These are phyloP conservation scores for Myxozyma vanderwaltii DNA, from an alignment of 805 yeast species.

Conservation along the genomic window DNA sequence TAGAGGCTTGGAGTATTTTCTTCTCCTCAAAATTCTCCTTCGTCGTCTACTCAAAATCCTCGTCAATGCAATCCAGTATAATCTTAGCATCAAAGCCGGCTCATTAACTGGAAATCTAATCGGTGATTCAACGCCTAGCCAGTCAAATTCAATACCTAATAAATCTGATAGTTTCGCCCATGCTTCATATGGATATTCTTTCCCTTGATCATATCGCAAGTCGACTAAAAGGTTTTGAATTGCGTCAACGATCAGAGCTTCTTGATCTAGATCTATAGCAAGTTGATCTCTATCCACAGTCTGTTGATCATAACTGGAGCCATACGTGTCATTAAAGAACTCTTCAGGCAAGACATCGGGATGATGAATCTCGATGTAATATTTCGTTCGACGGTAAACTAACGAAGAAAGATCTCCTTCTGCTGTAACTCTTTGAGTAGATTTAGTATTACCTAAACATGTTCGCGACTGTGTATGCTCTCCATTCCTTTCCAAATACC, in stretches of 20 bases:
- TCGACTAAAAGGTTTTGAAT: constrained; percentile 18
- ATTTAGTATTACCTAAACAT: too few relatives aligned
- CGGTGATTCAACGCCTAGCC: constrained; percentile 72
- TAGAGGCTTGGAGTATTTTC: too few relatives aligned
- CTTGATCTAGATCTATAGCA: constrained; percentile 1
- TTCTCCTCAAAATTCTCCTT: not conserved
- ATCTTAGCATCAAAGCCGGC: constrained; percentile 55
- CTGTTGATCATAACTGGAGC: not conserved
- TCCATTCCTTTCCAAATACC: too few relatives aligned
- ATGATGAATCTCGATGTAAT: constrained; percentile 3
- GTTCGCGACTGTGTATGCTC: too few relatives aligned
- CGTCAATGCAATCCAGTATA: constrained; percentile 19
- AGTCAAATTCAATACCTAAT: constrained; percentile 48
- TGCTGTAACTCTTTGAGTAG: not conserved
- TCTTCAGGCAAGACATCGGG: not conserved
- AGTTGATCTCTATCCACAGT: not conserved
- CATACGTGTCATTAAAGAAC: not conserved
- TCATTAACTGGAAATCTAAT: constrained; percentile 69
- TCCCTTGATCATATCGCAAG: constrained; percentile 41
- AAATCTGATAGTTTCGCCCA: constrained; percentile 51
- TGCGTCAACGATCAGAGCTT: constrained; percentile 1
- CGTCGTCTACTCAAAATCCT: not conserved
- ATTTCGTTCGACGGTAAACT: constrained; percentile 8
- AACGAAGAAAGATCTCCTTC: not conserved
- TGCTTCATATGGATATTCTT: constrained; percentile 52